phyloP scores from a whole-genome alignment of 2,329 filamentous ascomycete genomes.

The Neopestalotiopsis sp. region DNA sequence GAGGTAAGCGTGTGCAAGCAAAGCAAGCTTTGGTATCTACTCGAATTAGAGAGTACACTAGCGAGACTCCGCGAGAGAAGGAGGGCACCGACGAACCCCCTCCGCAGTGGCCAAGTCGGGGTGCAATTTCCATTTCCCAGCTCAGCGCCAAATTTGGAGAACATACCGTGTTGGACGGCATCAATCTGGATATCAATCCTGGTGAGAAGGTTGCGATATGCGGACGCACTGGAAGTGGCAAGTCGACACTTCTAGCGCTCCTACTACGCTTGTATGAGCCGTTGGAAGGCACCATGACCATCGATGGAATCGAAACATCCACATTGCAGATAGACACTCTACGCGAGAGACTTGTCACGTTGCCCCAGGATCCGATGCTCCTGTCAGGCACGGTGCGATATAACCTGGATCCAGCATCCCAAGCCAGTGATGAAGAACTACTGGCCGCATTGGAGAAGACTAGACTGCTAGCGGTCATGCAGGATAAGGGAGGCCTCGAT shows the following conservation, averaged over 20 bases:
- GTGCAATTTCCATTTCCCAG: constrained; percentile 5
- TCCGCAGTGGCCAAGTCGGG: not conserved
- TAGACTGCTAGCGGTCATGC: not conserved
- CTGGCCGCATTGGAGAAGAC: constrained; percentile 12
- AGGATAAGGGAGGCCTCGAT: constrained; percentile 9
- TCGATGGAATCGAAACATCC: constrained; percentile 12
- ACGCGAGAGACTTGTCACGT: not conserved
- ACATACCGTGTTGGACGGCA: constrained; percentile 5
- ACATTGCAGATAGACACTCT: not conserved
- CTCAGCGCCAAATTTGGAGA: constrained; percentile 10
- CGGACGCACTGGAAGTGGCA: constrained; percentile 14
- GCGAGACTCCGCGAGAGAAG: constrained; percentile 10
- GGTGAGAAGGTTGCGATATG: constrained; percentile 11
- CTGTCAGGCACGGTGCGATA: constrained; percentile 16
- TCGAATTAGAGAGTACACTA: constrained; percentile 13
- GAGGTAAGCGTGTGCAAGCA: too few relatives aligned
- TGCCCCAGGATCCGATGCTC: constrained; percentile 20
- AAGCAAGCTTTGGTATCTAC: too few relatives aligned
- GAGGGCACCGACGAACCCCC: not conserved
- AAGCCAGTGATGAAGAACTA: constrained; percentile 11
- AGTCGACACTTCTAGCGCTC: constrained; percentile 8
- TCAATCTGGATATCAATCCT: constrained; percentile 9
- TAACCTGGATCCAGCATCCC: constrained; percentile 16
- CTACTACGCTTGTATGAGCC: constrained; percentile 7
- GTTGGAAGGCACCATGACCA: not conserved